phyloP scores from a whole-genome alignment of 495 filamentous ascomycete species.

The Neurospora sp. region DNA sequence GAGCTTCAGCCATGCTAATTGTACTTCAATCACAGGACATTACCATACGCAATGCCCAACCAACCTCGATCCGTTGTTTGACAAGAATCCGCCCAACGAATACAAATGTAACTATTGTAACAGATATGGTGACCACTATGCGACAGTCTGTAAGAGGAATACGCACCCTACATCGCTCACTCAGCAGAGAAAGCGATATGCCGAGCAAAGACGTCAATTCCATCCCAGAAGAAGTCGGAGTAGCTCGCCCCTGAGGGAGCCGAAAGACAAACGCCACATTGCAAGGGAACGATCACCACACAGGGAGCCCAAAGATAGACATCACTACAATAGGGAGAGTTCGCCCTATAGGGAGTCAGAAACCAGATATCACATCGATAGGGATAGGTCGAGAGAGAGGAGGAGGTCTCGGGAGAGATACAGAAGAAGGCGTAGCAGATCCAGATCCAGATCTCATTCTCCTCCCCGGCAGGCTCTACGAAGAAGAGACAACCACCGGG shows the following conservation, averaged over 20 bases:
- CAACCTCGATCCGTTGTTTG: conserved; percentile 26
- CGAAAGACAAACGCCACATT: not conserved
- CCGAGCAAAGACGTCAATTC: not conserved
- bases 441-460: not conserved
- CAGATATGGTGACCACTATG: conserved; percentile 19
- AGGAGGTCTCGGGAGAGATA: not conserved
- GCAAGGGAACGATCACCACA: not conserved
- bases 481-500: not conserved
- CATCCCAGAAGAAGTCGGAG: not conserved
- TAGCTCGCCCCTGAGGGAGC: not conserved
- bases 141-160: conserved; percentile 25
- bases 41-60: conserved; percentile 30
- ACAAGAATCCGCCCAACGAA: conserved; percentile 12
- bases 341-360: conserved; percentile 3
- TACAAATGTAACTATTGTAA: conserved; percentile 30
- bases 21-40: conserved; percentile 24
- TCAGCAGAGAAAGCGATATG: conserved; percentile 5
- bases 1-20: not conserved
- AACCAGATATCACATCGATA: not conserved
- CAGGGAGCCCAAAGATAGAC: not conserved
- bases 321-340: not conserved
- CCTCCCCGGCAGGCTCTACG: not conserved
- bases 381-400: not conserved
- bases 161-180: conserved; percentile 16
- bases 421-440: not conserved